Conservation (phyloP, 805 yeast genomes). For the Dipodascus albidus region DNA sequence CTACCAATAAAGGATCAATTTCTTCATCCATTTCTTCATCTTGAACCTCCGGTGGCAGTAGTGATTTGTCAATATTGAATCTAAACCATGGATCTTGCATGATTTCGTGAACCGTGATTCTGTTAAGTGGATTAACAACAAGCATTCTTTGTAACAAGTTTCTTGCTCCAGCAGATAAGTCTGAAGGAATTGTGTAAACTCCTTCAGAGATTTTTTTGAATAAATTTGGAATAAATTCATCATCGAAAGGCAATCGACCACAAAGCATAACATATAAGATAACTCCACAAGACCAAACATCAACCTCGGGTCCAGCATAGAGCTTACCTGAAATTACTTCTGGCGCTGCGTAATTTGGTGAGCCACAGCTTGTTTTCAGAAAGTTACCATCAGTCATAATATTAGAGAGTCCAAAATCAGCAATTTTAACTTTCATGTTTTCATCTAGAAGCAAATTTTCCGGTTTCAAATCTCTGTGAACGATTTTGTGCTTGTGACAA, state of each 20-base stretch:
- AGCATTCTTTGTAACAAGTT: constrained; percentile 76
- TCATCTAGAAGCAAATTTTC: constrained; percentile 87
- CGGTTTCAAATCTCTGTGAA: constrained; percentile 92
- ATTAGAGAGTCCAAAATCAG: constrained; percentile 89
- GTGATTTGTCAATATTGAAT: constrained; percentile 65
- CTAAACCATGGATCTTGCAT: constrained; percentile 93
- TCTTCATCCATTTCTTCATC: constrained; percentile 21
- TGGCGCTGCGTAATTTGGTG: constrained; percentile 97
- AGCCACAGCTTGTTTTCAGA: constrained; percentile 88
- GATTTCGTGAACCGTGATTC: constrained; percentile 86
- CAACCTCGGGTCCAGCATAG: constrained; percentile 97
- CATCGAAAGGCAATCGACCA: constrained; percentile 92
- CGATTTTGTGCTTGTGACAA: constrained; percentile 93
- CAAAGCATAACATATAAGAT: constrained; percentile 91
- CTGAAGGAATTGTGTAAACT: constrained; percentile 82
- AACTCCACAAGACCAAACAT: constrained; percentile 96
- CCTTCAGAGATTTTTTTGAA: constrained; percentile 90
- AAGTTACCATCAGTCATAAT: constrained; percentile 98
- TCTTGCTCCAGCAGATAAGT: constrained; percentile 76
- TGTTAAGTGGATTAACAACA: constrained; percentile 86
- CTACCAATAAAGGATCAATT: constrained; percentile 65
- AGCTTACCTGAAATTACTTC: constrained; percentile 91
- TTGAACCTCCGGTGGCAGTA: constrained; percentile 44
- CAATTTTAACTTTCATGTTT: constrained; percentile 83
- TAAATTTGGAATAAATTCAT: constrained; percentile 87